phyloP scores from a whole-genome alignment of 805 yeast species.

The Pichia paraexigua region DNA sequence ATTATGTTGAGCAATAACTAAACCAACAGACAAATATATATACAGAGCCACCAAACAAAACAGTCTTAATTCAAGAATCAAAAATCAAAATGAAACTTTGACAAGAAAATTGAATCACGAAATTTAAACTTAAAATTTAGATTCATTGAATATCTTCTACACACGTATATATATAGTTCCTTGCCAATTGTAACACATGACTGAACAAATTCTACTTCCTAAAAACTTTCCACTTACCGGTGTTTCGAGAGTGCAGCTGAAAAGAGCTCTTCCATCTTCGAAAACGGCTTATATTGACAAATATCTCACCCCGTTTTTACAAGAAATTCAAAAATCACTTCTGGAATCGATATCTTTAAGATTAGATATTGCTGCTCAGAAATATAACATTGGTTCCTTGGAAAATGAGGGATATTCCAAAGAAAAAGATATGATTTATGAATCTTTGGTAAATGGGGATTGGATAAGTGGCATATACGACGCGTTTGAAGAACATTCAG shows the following conservation, averaged over 20 bases:
- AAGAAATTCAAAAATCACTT: constrained; percentile 4
- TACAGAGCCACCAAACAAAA: neutral
- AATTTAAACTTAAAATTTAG: neutral
- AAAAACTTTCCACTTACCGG: constrained; percentile 19
- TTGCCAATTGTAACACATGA: neutral
- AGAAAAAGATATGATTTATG: constrained; percentile 8
- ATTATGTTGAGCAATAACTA: too few relatives aligned
- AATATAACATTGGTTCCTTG: constrained; percentile 9
- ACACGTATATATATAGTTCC: too few relatives aligned
- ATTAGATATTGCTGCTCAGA: constrained; percentile 15
- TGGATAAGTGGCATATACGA: neutral
- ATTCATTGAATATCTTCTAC: too few relatives aligned
- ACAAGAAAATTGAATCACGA: too few relatives aligned
- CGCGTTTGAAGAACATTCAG: constrained; percentile 1
- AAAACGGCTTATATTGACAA: constrained; percentile 5
- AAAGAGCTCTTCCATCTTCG: neutral
- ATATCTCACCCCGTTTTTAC: neutral
- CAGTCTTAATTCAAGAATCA: neutral
- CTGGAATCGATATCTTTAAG: constrained; percentile 10
- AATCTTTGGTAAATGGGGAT: neutral
- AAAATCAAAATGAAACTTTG: too few relatives aligned
- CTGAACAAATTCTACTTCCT: constrained; percentile 10
- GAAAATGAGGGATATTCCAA: constrained; percentile 12
- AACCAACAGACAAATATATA: neutral
- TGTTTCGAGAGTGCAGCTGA: constrained; percentile 9